phyloP scores from a whole-genome alignment of 2,329 filamentous ascomycete species.

The Xylaria digitata region DNA sequence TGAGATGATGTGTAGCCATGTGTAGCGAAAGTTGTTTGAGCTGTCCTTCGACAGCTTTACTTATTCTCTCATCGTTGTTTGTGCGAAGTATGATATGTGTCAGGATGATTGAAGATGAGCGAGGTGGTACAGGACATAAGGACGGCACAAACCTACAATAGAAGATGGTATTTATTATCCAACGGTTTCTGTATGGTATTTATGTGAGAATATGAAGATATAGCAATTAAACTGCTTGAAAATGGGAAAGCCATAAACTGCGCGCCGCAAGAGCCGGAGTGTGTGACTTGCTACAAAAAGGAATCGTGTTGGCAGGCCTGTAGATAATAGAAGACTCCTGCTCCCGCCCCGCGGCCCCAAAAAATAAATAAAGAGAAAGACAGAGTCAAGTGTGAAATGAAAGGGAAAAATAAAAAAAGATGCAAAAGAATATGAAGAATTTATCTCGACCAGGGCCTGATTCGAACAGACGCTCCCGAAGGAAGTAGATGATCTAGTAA shows the following conservation, averaged over 20 bases:
- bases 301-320: no score
- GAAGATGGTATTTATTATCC: not conserved
- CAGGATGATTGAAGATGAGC: not conserved
- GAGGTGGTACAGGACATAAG: not conserved
- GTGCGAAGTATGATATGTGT: not conserved
- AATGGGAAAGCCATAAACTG: no score
- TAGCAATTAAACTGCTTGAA: no score
- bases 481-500: slow-evolving; percentile 20
- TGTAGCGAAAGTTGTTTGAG: not conserved
- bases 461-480: slow-evolving; percentile 34
- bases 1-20: not conserved
- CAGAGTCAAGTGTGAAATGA: no score
- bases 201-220: no score
- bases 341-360: no score
- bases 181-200: no score
- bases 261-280: no score
- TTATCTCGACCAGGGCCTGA: slow-evolving; percentile 27
- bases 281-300: no score
- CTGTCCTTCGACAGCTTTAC: not conserved
- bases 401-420: not conserved
- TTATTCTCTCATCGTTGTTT: not conserved
- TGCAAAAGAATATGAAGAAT: not conserved
- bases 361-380: no score
- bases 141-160: not conserved
- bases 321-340: no score